Base-by-base conservation (phyloP, 2,329 filamentous ascomycete species). In the Sarocladium strictum region DNA sequence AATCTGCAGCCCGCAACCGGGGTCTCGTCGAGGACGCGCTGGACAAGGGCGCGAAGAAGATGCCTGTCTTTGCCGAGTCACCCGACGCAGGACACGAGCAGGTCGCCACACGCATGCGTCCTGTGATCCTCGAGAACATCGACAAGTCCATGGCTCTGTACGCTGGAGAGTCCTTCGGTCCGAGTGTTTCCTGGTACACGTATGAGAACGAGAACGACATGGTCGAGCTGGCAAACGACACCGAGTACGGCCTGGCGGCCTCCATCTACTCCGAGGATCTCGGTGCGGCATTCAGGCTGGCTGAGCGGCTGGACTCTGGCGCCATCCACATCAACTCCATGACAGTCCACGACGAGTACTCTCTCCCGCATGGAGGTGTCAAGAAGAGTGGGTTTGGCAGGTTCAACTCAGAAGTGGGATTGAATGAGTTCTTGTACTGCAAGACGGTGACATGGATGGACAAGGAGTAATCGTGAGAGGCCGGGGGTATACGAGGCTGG, bases 291-390 rank as follows among this genome's bases (percentile, higher is more conserved):
- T 69, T 73, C 55, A 64, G 65, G 17, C 63, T 75, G 4, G 70
- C 77, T 14, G 74, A 75, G 37, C 77, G 76, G 33, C 77, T 84
- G 40, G 79, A 84, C 63, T 74, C 79, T 1, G 81, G 81, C 2
- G 77, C 78, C 9, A 78, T 81, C 38, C 83, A 85, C 63, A 82
- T 86, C 62, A 86, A 86, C 65, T 72, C 70, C 24, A 77, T 83
- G 72, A 83, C 76, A 6, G 69, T 86, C 3, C 82, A 87, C 60
- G 85, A 87, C 58, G 84, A 87, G 65, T 68, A 76, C 1, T 70
- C 71, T 0, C 68, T 87, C 57, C 84, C 85, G 0, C 85, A 88
- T 62, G 85, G 85, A 6, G 85, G 85, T n/a, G 76, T 76, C 54
- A 87, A 87, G 73, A 73, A 74, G 50, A 85, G 80, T 51, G 85